These are phyloP conservation scores for Cadophora malorum DNA, from an alignment of 2,329 filamentous ascomycete species.

Conservation along the genomic window DNA sequence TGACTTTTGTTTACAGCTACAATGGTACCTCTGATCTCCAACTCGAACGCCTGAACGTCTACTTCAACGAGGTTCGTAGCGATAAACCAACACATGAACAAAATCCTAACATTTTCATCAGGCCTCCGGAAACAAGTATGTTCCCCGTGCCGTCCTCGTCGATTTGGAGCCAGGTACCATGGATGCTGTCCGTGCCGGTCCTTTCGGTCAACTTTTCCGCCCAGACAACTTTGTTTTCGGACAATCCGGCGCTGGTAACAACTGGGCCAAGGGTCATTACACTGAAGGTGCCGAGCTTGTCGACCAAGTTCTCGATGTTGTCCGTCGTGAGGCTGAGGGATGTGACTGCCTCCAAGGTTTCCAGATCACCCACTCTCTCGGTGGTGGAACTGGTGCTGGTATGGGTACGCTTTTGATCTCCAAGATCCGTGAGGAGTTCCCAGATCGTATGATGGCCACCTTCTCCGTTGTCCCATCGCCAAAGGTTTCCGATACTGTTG, in stretches of 20 bases:
- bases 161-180: constrained; percentile 99
- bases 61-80: constrained; percentile 84
- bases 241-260: constrained; percentile 99
- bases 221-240: constrained; percentile 99
- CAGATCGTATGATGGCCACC: constrained; percentile 99
- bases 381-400: constrained; percentile 99
- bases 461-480: constrained; percentile 99
- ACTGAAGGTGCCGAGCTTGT: constrained; percentile 99
- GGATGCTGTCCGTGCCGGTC: constrained; percentile 97
- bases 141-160: constrained; percentile 98
- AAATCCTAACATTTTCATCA: constrained; percentile 50
- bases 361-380: constrained; percentile 99
- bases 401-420: constrained; percentile 99
- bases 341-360: constrained; percentile 99
- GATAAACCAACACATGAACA: neutral
- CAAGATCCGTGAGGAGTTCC: constrained; percentile 99
- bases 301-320: constrained; percentile 96
- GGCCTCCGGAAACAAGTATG: constrained; percentile 98
- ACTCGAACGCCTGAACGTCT: constrained; percentile 99
- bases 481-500: constrained; percentile 99
- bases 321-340: constrained; percentile 97
- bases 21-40: constrained; percentile 98
- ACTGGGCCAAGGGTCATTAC: constrained; percentile 99
- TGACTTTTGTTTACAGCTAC: constrained; percentile 67
- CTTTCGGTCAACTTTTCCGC: constrained; percentile 98